Percentiles rank a stretch among this genome's conserved stretches.
These are phyloP conservation scores for Guyanaporus albipodus DNA, from an alignment of 768 basidiomycete genomes.

Conservation along the genomic window DNA sequence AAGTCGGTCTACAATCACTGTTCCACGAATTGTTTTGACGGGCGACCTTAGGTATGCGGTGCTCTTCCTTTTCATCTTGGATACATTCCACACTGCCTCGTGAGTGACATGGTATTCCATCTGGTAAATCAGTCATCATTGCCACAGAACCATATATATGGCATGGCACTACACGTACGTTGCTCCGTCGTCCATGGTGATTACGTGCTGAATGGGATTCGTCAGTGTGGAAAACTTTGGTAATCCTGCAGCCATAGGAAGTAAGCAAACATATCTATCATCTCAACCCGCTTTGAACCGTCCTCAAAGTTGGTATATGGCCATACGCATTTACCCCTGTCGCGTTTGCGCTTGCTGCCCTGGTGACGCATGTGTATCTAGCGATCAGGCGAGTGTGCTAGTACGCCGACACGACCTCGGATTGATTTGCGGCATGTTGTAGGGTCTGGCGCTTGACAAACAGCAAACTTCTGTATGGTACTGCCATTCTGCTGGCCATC, in stretches of 20 bases:
- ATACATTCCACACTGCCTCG: slow-evolving; percentile 19
- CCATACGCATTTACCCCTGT: slow-evolving; percentile 49
- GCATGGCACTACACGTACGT: slow-evolving; percentile 17
- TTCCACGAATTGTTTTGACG: background rate
- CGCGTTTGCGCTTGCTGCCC: slow-evolving; percentile 42
- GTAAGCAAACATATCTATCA: background rate
- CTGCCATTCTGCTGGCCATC: slow-evolving; percentile 36
- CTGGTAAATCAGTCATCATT: no score
- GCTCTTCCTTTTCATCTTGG: slow-evolving; percentile 16
- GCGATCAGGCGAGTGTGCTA: slow-evolving; percentile 39
- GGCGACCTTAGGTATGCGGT: slow-evolving; percentile 11
- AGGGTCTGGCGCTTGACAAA: slow-evolving; percentile 17
- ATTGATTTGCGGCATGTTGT: no score
- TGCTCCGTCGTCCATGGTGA: no score
- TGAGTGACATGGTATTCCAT: slow-evolving; percentile 3
- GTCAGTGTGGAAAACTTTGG: slow-evolving; percentile 8
- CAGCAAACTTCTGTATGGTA: slow-evolving; percentile 25
- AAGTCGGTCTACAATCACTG: slow-evolving; percentile 2
- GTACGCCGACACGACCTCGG: background rate
- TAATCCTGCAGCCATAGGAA: slow-evolving; percentile 13
- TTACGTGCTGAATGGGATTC: background rate
- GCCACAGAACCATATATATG: slow-evolving; percentile 17
- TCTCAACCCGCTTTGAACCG: no score
- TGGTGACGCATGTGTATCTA: slow-evolving; percentile 48
- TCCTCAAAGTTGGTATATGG: slow-evolving; percentile 38